These are phyloP conservation scores for Sanghuangporus baumii DNA, from an alignment of 1,284 basidiomycete species.

Conservation along the genomic window DNA sequence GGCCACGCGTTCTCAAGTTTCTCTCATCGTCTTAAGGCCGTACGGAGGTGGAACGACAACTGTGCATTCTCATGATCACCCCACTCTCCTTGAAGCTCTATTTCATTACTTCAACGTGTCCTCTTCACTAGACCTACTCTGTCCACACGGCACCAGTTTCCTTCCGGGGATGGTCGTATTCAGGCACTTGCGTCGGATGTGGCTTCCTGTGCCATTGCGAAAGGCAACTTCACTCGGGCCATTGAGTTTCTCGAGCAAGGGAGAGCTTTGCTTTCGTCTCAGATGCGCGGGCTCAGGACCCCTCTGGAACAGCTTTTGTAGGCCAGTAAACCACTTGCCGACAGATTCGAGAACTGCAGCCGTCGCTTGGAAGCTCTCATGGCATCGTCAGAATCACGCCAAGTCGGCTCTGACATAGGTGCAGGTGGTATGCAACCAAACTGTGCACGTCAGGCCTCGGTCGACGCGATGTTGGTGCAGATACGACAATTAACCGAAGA, in stretches of 20 bases:
- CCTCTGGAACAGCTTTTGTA: not conserved
- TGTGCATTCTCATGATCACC: not conserved
- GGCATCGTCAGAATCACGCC: not conserved
- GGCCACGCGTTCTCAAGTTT: not conserved
- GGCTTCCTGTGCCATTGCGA: not conserved
- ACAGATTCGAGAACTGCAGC: not conserved
- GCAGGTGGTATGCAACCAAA: not conserved
- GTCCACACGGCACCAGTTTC: not conserved
- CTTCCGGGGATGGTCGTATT: not conserved
- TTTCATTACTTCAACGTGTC: not conserved
- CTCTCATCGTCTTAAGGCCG: not conserved
- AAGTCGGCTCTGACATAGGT: not conserved
- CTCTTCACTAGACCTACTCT: not conserved
- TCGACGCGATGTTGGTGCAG: not conserved
- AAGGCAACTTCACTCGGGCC: not conserved
- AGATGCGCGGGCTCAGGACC: not conserved
- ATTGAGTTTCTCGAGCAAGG: constrained; percentile 9
- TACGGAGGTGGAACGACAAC: not conserved
- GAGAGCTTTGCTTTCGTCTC: not conserved
- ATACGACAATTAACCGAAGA: not conserved
- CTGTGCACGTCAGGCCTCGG: not conserved
- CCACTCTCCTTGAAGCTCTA: not conserved
- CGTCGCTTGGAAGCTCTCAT: not conserved
- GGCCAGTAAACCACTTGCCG: not conserved
- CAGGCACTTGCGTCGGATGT: not conserved